Evolutionary conservation across 805 yeast species (phyloP).

Genomic region (Kodamaea kaohsiungensis): DNA sequence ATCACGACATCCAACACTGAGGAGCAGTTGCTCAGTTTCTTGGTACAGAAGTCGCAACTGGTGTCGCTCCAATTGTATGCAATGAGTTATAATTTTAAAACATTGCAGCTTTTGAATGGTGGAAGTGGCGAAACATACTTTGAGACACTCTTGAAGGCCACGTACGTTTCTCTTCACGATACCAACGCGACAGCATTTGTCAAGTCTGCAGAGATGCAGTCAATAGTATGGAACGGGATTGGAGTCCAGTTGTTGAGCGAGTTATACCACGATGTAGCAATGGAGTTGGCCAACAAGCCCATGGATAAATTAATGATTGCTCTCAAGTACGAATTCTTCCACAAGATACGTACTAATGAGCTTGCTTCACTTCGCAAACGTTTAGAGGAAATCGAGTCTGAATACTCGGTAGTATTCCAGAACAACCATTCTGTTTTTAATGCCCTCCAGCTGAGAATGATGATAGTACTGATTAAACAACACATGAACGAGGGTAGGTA

Average conservation of each 20-base stretch:
- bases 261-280: slow-evolving; percentile 48
- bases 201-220: slow-evolving; percentile 46
- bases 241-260: slow-evolving; percentile 51
- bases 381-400: neutral
- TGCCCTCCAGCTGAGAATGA: slow-evolving; percentile 40
- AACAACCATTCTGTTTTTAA: slow-evolving; percentile 39
- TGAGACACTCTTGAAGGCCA: slow-evolving; percentile 59
- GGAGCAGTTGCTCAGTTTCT: slow-evolving; percentile 65
- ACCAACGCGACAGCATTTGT: slow-evolving; percentile 39
- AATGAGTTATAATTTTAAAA: slow-evolving; percentile 66
- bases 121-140: slow-evolving; percentile 49
- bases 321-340: slow-evolving; percentile 38
- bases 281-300: slow-evolving; percentile 36
- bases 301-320: slow-evolving; percentile 40
- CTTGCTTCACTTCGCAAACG: neutral
- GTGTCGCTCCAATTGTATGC: slow-evolving; percentile 53
- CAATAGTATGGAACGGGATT: slow-evolving; percentile 52
- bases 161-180: slow-evolving; percentile 54
- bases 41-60: slow-evolving; percentile 54
- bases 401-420: neutral
- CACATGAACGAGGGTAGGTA: slow-evolving; percentile 41
- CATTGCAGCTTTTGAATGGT: slow-evolving; percentile 52
- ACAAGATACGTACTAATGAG: neutral
- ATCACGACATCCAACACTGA: slow-evolving; percentile 43
- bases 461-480: slow-evolving; percentile 38